Evolutionary conservation across 1,139 yeast species (phyloP), one percentile per base, ranked within the genome.

Genomic region (Hansenula lynferdii): DNA sequence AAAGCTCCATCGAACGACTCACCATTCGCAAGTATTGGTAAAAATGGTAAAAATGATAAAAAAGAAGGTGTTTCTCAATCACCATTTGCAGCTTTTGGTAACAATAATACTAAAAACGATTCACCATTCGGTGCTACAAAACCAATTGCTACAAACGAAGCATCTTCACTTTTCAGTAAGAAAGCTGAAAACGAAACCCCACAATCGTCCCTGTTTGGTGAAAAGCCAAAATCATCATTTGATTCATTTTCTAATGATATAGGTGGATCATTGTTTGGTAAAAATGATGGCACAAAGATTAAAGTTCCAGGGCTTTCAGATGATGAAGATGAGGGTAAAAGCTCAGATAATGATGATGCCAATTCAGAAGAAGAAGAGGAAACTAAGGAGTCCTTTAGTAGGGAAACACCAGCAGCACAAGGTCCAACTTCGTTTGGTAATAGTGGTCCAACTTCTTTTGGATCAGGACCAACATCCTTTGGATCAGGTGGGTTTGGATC

Each of bases 41-140:
- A 38, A 5, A 25, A 24, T 36, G 15, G 29, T 33, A 8, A 33
- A 25, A 16, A 20, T 6, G 30, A 27, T 20, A 8, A 34, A 20
- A 28, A 27, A n/a, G 30, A 24, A 23, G 28, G 38, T 15, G 36
- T 47, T 5, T 10, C 29, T 10, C n/a, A 28, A 18, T 36, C 49
- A 25, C 55, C 56, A 23, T 51, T 51, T 37, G 48, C 47, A 15
- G 35, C 31, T 10, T 23, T 45, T 18, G 19, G 29, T 15, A 25
- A 32, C 6, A 33, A 31, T 20, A 23, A 21, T 12, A 27, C 23
- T 31, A 40, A 24, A n/a, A n/a, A n/a, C n/a, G n/a, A n/a, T 16
- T 14, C 26, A 28, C 15, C 20, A 6, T 26, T 27, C 2, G 15
- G 9, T 19, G 17, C 17, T 20, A 14, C 41, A 26, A 32, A n/a